Base-by-base conservation (phyloP, 208 protist genomes). In the Crithidia bombi region DNA sequence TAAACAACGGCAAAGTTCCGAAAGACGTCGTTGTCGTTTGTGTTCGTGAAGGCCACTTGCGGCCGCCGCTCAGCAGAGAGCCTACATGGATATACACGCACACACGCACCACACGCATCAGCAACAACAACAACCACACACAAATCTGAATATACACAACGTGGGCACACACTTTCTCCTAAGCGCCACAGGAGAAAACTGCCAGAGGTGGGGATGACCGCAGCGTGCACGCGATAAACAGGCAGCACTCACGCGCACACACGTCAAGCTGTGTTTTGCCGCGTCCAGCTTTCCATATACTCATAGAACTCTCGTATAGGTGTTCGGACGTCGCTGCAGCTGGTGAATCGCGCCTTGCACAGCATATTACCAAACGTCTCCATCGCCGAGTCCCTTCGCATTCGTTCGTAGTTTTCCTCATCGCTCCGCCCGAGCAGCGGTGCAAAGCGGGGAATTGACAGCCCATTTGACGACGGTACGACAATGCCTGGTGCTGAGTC, bases 401-500 rank as follows among this genome's bases (percentile, higher is more conserved):
- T 70, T 14, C 85, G 72, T 14, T 49, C 56, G 35, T 79, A 63
- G 33, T 87, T 81, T 26, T 66, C 75, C 43, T 76, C 67, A 14
- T 69, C 49, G 15, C 58, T 70, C 9, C 61, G 67, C 19, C 78
- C 67, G 11, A 54, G 43, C 23, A 85, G 65, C 32, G 83, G 70
- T 19, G 81, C 79, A 73, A 91, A 94, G 32, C 75, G 78, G 38
- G 77, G 72, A 64, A 88, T 91, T 15, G 78, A 83, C 5, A 94
- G 35, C 0, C 82, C 89, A 32, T 95, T 95, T 21, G 64, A 50
- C 2, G 38, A 36, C 14, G 84, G 86, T 32, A 89, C 65, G 26
- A 75, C 81, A 51, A 87, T 87, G 28, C 74, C 81, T 33, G 85
- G 84, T 2, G 85, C 85, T 9, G 75, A 78, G 74, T 95, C 84